Evolutionary conservation across 2,329 filamentous ascomycete genomes (phyloP).

Genomic region (Aspergillus felis): DNA sequence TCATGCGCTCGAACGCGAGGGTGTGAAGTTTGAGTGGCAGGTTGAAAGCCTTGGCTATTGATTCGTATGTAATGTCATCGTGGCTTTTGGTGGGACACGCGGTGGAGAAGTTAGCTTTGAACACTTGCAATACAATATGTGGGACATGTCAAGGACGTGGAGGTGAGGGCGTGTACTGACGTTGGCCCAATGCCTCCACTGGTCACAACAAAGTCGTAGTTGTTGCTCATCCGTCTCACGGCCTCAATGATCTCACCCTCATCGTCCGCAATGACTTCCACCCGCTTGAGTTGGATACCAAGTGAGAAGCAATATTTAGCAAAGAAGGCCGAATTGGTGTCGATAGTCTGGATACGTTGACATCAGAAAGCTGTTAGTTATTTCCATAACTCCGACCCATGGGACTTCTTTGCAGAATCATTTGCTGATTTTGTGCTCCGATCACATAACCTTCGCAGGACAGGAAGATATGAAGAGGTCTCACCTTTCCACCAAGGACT

Average conservation of each 20-base stretch:
- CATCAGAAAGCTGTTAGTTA: not conserved
- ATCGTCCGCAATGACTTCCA: slow-evolving; percentile 93
- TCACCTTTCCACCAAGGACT: slow-evolving; percentile 87
- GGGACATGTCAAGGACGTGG: not conserved
- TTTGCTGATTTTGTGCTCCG: not conserved
- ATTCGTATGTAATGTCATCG: slow-evolving; percentile 95
- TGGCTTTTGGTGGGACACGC: slow-evolving; percentile 57
- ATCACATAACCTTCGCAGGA: not conserved
- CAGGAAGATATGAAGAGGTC: slow-evolving; percentile 13
- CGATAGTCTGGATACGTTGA: slow-evolving; percentile 50
- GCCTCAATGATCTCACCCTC: slow-evolving; percentile 87
- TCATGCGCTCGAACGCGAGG: slow-evolving; percentile 77
- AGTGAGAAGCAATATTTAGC: slow-evolving; percentile 64
- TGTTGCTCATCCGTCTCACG: slow-evolving; percentile 76
- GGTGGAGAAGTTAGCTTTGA: slow-evolving; percentile 4
- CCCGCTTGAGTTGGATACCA: slow-evolving; percentile 68
- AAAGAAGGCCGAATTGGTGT: slow-evolving; percentile 63
- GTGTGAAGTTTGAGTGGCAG: slow-evolving; percentile 74
- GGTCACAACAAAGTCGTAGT: slow-evolving; percentile 93
- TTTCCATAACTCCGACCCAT: not conserved
- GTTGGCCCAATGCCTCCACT: slow-evolving; percentile 95
- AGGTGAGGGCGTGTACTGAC: slow-evolving; percentile 48
- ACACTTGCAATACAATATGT: not conserved
- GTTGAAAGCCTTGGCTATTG: slow-evolving; percentile 84
- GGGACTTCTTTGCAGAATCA: not conserved